A percentile compares a stretch with the other conserved stretches of the same genome.
Evolutionary conservation across 768 basidiomycete genomes (phyloP).

Genomic region (Boletus patriciae): DNA sequence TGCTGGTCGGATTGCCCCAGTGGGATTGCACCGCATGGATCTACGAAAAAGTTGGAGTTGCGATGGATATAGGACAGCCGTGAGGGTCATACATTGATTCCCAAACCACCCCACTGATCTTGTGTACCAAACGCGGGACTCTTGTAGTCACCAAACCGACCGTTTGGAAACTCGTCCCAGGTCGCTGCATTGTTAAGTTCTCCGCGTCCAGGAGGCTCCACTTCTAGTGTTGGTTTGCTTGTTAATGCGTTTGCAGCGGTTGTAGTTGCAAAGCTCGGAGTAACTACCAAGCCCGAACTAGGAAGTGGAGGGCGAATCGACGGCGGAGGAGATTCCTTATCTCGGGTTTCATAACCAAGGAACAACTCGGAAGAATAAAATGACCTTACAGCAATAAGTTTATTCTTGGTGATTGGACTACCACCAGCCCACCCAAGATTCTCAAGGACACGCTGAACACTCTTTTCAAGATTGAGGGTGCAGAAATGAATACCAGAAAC

Average conservation of each 20-base stretch:
- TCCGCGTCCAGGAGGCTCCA: conserved; percentile 60
- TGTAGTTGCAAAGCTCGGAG: conserved; percentile 63
- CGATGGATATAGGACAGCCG: not conserved
- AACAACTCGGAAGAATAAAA: conserved; percentile 5
- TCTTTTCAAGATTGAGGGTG: conserved; percentile 96
- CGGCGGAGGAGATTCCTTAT: conserved; percentile 43
- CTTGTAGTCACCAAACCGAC: conserved; percentile 95
- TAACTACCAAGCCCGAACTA: conserved; percentile 48
- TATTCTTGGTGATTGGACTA: conserved; percentile 50
- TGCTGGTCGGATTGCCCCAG: conserved; percentile 69
- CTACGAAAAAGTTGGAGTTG: conserved; percentile 36
- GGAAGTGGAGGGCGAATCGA: conserved; percentile 29
- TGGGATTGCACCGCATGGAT: conserved; percentile 58
- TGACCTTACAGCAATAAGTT: conserved; percentile 59
- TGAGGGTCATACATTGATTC: conserved; percentile 48
- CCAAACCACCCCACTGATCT: conserved; percentile 74
- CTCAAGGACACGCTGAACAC: conserved; percentile 83
- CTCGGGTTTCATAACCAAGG: conserved; percentile 5
- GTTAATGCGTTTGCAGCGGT: conserved; percentile 59
- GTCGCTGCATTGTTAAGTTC: conserved; percentile 75
- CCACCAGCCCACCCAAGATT: conserved; percentile 67
- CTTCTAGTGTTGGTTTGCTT: conserved; percentile 46
- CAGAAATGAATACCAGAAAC: conserved; percentile 88
- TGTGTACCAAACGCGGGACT: conserved; percentile 91
- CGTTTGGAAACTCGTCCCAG: conserved; percentile 98